These are phyloP conservation scores for Puccinia sorghi DNA, from an alignment of 1,284 basidiomycete genomes.

Conservation along the genomic window DNA sequence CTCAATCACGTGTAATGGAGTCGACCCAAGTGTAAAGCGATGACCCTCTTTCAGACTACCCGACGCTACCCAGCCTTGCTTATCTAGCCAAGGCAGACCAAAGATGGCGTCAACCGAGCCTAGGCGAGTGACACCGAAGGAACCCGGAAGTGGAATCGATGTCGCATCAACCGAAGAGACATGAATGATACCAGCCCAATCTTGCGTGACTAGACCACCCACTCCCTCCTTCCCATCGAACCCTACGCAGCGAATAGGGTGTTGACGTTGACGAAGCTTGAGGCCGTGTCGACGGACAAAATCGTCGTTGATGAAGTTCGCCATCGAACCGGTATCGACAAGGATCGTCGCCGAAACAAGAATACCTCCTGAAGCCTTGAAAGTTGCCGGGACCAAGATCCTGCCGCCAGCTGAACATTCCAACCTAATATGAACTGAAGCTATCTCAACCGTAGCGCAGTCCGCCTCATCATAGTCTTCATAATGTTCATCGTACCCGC, in stretches of 20 bases:
- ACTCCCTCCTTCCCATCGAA: constrained; percentile 10
- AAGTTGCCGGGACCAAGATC: neutral
- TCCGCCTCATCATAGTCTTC: neutral
- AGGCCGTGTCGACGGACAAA: neutral
- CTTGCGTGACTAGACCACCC: neutral
- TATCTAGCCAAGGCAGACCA: too few species aligned
- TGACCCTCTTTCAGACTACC: too few species aligned
- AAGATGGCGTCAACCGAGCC: constrained; percentile 33
- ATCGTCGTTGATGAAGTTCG: constrained; percentile 1
- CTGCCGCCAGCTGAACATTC: neutral
- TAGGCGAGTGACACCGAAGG: constrained; percentile 14
- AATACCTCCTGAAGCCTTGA: neutral
- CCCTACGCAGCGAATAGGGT: neutral
- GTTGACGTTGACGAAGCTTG: neutral
- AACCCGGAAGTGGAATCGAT: neutral
- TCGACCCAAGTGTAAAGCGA: too few species aligned
- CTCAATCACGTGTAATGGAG: too few species aligned
- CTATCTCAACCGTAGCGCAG: neutral
- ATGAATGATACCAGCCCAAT: constrained; percentile 1
- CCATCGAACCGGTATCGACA: neutral
- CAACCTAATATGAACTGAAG: neutral
- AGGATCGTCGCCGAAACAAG: neutral
- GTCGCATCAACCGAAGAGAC: neutral
- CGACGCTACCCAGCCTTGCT: too few species aligned
- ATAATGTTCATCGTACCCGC: neutral